These are phyloP conservation scores for Balansia obtecta DNA, from an alignment of 2,329 filamentous ascomycete species.

Conservation along the genomic window DNA sequence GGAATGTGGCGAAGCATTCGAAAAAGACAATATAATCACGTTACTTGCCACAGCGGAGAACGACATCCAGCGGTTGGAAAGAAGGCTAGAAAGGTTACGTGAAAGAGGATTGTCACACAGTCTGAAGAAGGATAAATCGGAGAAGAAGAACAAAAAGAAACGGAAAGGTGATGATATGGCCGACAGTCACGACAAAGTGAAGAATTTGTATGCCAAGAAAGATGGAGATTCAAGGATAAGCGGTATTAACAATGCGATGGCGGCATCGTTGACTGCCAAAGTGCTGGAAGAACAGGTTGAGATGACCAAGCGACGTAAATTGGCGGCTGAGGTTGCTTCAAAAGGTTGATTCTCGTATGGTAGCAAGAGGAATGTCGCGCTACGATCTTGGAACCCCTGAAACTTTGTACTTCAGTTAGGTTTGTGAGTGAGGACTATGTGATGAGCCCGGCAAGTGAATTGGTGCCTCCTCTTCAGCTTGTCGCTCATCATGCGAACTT, in stretches of 20 bases:
- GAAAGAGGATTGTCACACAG: constrained; percentile 69
- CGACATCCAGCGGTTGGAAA: constrained; percentile 56
- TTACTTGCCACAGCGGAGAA: constrained; percentile 61
- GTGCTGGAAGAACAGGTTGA: constrained; percentile 81
- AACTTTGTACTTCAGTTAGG: too few species aligned
- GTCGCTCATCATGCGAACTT: too few species aligned
- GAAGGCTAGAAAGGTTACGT: constrained; percentile 55
- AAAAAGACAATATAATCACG: constrained; percentile 63
- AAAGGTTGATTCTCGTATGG: neutral
- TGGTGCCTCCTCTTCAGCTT: too few species aligned
- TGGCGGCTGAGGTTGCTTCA: constrained; percentile 26
- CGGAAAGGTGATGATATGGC: constrained; percentile 42
- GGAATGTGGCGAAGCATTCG: constrained; percentile 67
- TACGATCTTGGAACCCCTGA: too few species aligned
- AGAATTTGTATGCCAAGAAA: constrained; percentile 17
- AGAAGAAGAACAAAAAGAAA: constrained; percentile 49
- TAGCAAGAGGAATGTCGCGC: too few species aligned
- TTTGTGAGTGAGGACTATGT: too few species aligned
- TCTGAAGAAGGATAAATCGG: constrained; percentile 65
- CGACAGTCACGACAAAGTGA: constrained; percentile 32
- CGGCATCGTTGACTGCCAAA: constrained; percentile 72
- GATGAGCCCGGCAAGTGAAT: too few species aligned
- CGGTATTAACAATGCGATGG: constrained; percentile 79
- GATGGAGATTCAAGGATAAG: constrained; percentile 25
- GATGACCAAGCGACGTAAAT: constrained; percentile 64